Evolutionary conservation across 805 yeast genomes (phyloP).

Genomic region (Saccharomycopsis synnaedendra): DNA sequence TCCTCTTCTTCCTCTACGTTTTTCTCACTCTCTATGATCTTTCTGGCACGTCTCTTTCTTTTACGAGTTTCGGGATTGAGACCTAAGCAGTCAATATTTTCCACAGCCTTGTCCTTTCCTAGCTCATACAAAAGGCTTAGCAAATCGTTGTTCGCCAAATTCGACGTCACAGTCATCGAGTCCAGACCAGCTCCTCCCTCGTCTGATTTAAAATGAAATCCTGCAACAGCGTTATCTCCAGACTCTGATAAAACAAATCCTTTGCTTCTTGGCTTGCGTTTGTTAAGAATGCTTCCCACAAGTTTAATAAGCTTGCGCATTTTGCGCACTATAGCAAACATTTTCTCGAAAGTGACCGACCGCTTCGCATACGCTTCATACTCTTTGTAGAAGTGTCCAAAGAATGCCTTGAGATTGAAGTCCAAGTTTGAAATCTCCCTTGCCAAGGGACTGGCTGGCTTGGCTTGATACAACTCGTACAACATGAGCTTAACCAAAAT

Average conservation of each 20-base stretch:
- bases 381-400: constrained; percentile 13
- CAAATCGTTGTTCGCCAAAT: constrained; percentile 47
- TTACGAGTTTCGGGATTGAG: constrained; percentile 8
- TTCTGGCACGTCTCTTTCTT: background rate
- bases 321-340: constrained; percentile 17
- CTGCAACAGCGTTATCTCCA: constrained; percentile 8
- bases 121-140: constrained; percentile 41
- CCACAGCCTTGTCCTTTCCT: constrained; percentile 37
- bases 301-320: constrained; percentile 15
- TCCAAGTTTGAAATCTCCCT: constrained; percentile 13
- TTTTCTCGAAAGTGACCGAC: constrained; percentile 14
- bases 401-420: constrained; percentile 14
- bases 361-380: constrained; percentile 11
- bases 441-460: constrained; percentile 18
- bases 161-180: constrained; percentile 24
- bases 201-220: constrained; percentile 9
- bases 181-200: background rate
- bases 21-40: background rate
- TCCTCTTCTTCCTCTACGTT: background rate
- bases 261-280: constrained; percentile 3
- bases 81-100: constrained; percentile 17
- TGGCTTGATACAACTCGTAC: constrained; percentile 4
- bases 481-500: constrained; percentile 29
- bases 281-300: constrained; percentile 11
- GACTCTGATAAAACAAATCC: background rate